A percentile compares a stretch with the other conserved stretches of the same genome.
phyloP scores from a whole-genome alignment of 2,329 filamentous ascomycete genomes.

The Cladophialophora exuberans region DNA sequence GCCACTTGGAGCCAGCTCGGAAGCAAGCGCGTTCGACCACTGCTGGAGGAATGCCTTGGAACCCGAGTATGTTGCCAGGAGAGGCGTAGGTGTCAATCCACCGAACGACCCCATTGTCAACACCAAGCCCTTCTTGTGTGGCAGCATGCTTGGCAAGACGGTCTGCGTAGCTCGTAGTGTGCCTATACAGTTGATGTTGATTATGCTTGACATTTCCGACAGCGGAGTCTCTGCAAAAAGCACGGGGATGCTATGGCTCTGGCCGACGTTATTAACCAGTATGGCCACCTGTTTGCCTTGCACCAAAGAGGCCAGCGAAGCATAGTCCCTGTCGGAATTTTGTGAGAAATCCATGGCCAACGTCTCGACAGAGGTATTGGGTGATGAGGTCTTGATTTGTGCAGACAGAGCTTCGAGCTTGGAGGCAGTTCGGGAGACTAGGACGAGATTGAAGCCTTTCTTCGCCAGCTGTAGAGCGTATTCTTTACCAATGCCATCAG shows the following conservation, averaged over 20 bases:
- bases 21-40: conserved; percentile 85
- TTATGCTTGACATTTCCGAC: conserved; percentile 83
- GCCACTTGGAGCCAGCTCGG: conserved; percentile 78
- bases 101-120: conserved; percentile 98
- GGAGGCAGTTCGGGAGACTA: conserved; percentile 91
- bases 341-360: conserved; percentile 90
- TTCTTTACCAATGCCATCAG: conserved; percentile 95
- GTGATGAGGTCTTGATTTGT: conserved; percentile 74
- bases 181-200: conserved; percentile 92
- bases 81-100: conserved; percentile 86
- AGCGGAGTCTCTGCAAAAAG: conserved; percentile 79
- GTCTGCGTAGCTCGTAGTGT: conserved; percentile 87
- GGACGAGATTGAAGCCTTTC: conserved; percentile 91
- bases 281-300: conserved; percentile 79
- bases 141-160: conserved; percentile 80
- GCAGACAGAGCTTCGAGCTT: conserved; percentile 79
- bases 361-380: conserved; percentile 71
- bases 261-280: conserved; percentile 94
- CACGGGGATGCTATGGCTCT: conserved; percentile 90
- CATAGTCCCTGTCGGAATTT: conserved; percentile 73
- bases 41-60: conserved; percentile 98
- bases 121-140: conserved; percentile 83
- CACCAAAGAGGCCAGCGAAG: conserved; percentile 68
- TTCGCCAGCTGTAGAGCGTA: conserved; percentile 86
- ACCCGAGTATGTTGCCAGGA: conserved; percentile 93